These are phyloP conservation scores for Garcia nutans DNA, from an alignment of 345 rosid genomes.

Conservation along the genomic window DNA sequence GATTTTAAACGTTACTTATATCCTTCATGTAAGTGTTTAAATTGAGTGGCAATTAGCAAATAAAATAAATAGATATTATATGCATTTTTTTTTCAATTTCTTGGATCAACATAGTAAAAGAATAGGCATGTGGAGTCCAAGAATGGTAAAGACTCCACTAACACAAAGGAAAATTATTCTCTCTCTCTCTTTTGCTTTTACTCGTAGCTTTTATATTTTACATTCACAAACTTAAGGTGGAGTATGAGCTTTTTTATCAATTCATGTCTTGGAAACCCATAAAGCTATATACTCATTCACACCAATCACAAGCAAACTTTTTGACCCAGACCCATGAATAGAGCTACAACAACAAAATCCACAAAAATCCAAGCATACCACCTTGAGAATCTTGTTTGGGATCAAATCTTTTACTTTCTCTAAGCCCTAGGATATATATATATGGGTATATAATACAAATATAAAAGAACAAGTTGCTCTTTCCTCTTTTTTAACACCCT, in stretches of 20 bases:
- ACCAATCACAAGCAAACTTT: conserved; percentile 23
- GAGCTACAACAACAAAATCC: conserved; percentile 12
- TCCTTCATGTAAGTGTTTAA: not conserved
- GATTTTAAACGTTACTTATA: not conserved
- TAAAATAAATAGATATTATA: too few species aligned
- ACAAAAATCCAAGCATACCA: conserved; percentile 11
- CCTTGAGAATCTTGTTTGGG: conserved; percentile 27
- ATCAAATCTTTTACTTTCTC: conserved; percentile 36
- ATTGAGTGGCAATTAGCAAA: not conserved
- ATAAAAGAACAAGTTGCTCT: conserved; percentile 6
- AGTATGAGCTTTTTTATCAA: conserved; percentile 16
- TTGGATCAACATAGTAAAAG: conserved; percentile 7
- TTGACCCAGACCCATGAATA: conserved; percentile 24
- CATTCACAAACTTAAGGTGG: not conserved
- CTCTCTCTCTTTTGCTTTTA: conserved; percentile 6
- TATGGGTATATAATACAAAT: not conserved
- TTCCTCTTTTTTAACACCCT: not conserved
- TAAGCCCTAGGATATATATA: conserved; percentile 23
- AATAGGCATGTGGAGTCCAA: conserved; percentile 18
- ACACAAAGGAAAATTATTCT: conserved; percentile 22
- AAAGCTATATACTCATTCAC: not conserved
- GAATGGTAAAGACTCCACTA: conserved; percentile 28
- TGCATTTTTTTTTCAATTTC: not conserved
- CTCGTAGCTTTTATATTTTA: not conserved
- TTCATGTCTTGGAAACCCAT: conserved; percentile 19